phyloP scores from a whole-genome alignment of 1,139 yeast genomes.

The Sugiyamaella novakii region DNA sequence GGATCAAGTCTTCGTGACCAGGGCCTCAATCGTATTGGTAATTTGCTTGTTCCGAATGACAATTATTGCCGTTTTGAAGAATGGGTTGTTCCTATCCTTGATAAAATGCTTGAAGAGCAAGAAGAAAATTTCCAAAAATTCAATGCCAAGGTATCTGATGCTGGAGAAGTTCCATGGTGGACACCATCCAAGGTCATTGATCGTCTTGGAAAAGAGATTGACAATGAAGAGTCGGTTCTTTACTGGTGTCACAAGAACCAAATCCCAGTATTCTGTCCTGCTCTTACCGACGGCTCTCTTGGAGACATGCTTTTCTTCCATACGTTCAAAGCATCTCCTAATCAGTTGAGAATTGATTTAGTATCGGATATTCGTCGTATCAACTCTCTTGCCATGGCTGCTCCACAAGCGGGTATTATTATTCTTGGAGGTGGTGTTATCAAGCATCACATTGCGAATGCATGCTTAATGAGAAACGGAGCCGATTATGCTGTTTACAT shows the following conservation, averaged over 20 bases:
- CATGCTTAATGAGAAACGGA: constrained; percentile 98
- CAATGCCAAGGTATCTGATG: constrained; percentile 54
- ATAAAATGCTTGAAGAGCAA: constrained; percentile 85
- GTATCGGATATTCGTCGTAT: constrained; percentile 90
- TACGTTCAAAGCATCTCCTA: constrained; percentile 91
- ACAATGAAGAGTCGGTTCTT: constrained; percentile 89
- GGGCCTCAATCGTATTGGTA: constrained; percentile 98
- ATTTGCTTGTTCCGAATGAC: constrained; percentile 93
- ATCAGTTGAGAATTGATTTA: constrained; percentile 83
- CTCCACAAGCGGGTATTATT: constrained; percentile 94
- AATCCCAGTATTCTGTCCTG: constrained; percentile 96
- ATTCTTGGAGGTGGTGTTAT: constrained; percentile 95
- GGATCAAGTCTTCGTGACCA: constrained; percentile 85
- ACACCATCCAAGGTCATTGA: constrained; percentile 93
- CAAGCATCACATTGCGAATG: constrained; percentile 96
- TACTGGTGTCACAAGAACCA: constrained; percentile 98
- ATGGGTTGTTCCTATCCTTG: constrained; percentile 95
- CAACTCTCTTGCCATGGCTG: constrained; percentile 93
- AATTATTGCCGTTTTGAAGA: constrained; percentile 97
- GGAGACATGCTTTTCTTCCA: constrained; percentile 99
- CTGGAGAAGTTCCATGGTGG: constrained; percentile 66
- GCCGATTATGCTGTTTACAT: constrained; percentile 97
- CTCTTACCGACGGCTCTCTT: constrained; percentile 94
- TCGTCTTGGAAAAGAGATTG: constrained; percentile 90
- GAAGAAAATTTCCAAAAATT: constrained; percentile 58